These are phyloP conservation scores for Starmerella etchellsii DNA, from an alignment of 805 yeast genomes.

Conservation along the genomic window DNA sequence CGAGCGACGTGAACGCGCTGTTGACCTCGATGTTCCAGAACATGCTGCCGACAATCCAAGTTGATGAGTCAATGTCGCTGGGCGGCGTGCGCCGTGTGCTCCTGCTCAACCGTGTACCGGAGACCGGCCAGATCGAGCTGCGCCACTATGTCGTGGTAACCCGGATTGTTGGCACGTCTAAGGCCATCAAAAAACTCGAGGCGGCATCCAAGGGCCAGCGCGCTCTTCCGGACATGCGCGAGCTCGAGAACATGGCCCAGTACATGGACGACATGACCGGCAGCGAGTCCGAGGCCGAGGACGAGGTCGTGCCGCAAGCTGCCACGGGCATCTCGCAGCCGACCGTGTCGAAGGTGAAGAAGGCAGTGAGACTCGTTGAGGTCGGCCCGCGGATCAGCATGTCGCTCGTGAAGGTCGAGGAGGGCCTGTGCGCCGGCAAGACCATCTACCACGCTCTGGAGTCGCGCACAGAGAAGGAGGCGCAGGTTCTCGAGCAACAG, in stretches of 20 bases:
- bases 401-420: constrained; percentile 74
- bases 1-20: constrained; percentile 63
- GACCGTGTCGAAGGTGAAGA: constrained; percentile 35
- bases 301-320: constrained; percentile 44
- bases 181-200: constrained; percentile 58
- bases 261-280: constrained; percentile 71
- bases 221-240: constrained; percentile 54
- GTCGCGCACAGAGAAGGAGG: constrained; percentile 50
- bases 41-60: constrained; percentile 89
- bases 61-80: constrained; percentile 57
- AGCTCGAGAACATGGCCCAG: constrained; percentile 66
- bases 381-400: constrained; percentile 81
- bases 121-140: constrained; percentile 61
- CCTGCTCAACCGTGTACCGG: constrained; percentile 60
- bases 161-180: constrained; percentile 56
- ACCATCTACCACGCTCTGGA: constrained; percentile 69
- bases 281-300: constrained; percentile 88
- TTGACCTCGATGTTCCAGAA: constrained; percentile 84
- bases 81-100: constrained; percentile 69
- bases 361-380: constrained; percentile 85
- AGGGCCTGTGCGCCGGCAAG: constrained; percentile 79
- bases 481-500: constrained; percentile 45
- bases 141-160: constrained; percentile 87
- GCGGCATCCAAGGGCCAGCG: constrained; percentile 50
- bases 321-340: constrained; percentile 28